Conservation (phyloP, 768 basidiomycete species). For the Symmetrospora coprosmae region DNA sequence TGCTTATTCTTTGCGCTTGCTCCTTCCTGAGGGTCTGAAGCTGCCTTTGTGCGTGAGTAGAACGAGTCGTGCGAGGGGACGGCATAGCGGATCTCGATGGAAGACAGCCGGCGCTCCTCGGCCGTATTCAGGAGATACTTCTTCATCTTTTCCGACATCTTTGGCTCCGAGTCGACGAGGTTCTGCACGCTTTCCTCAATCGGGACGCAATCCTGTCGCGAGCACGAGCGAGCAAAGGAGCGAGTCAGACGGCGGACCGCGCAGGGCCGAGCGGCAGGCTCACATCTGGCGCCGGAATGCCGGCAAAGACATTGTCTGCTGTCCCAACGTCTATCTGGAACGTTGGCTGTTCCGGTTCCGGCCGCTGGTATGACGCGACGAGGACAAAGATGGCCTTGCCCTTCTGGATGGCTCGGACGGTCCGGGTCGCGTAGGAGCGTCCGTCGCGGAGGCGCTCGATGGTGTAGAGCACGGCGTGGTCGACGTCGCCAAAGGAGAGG, state of each 20-base stretch:
- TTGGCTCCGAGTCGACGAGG: constrained; percentile 13
- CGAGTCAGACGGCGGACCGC: background rate
- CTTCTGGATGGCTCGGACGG: constrained; percentile 30
- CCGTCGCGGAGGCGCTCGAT: constrained; percentile 29
- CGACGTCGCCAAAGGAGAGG: constrained; percentile 32
- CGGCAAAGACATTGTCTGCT: background rate
- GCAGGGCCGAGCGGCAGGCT: background rate
- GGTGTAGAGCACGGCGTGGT: constrained; percentile 31
- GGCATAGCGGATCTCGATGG: constrained; percentile 30
- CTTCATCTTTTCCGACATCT: constrained; percentile 25
- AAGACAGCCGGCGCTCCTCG: constrained; percentile 29
- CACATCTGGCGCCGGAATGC: background rate
- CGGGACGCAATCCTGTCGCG: constrained; percentile 26
- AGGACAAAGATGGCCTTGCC: constrained; percentile 32
- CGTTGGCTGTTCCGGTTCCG: constrained; percentile 31
- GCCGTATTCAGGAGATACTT: constrained; percentile 22
- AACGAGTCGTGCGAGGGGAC: constrained; percentile 11
- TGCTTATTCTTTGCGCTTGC: background rate
- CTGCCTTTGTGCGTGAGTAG: background rate
- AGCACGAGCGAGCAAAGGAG: background rate
- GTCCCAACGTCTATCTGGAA: constrained; percentile 7
- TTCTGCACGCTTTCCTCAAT: constrained; percentile 28
- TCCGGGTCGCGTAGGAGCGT: constrained; percentile 29
- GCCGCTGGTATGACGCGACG: constrained; percentile 30
- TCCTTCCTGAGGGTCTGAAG: background rate